Conservation (phyloP, 176 grass and related monocot species). For the Oryza meyeriana region DNA sequence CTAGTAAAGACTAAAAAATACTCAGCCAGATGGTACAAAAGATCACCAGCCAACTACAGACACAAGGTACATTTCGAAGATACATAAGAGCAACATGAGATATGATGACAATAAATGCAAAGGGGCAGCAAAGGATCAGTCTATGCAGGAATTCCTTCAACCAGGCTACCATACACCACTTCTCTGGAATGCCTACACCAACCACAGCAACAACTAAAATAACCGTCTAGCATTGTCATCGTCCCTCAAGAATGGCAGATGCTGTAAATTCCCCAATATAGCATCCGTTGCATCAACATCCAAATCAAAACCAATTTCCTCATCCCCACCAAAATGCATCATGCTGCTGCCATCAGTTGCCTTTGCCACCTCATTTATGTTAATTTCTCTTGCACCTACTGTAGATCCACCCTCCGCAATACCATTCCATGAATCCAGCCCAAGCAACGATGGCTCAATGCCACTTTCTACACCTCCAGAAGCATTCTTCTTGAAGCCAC, state of each 20-base stretch:
- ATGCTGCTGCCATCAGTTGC: slow-evolving; percentile 39
- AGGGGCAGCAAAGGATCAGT: background rate
- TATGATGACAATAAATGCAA: slow-evolving; percentile 12
- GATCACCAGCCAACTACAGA: slow-evolving; percentile 36
- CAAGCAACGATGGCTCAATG: slow-evolving; percentile 26
- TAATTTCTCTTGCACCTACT: slow-evolving; percentile 55
- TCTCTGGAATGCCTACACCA: slow-evolving; percentile 37
- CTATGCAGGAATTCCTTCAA: slow-evolving; percentile 36
- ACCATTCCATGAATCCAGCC: background rate
- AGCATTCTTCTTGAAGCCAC: slow-evolving; percentile 33
- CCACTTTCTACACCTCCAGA: slow-evolving; percentile 21
- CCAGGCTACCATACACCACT: slow-evolving; percentile 35
- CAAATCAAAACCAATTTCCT: slow-evolving; percentile 73
- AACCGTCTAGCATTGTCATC: slow-evolving; percentile 55
- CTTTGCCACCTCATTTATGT: slow-evolving; percentile 84
- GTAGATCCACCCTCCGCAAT: slow-evolving; percentile 20
- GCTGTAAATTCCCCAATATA: slow-evolving; percentile 84
- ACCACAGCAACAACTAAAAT: slow-evolving; percentile 47
- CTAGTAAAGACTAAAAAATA: slow-evolving; percentile 15
- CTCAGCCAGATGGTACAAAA: slow-evolving; percentile 25
- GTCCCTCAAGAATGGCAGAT: slow-evolving; percentile 96
- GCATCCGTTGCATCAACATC: slow-evolving; percentile 82
- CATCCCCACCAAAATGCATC: slow-evolving; percentile 41
- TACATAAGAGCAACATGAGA: slow-evolving; percentile 3
- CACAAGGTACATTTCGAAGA: background rate